Base-by-base conservation (phyloP, 2,329 filamentous ascomycete genomes). In the Berkeleyomyces basicola region DNA sequence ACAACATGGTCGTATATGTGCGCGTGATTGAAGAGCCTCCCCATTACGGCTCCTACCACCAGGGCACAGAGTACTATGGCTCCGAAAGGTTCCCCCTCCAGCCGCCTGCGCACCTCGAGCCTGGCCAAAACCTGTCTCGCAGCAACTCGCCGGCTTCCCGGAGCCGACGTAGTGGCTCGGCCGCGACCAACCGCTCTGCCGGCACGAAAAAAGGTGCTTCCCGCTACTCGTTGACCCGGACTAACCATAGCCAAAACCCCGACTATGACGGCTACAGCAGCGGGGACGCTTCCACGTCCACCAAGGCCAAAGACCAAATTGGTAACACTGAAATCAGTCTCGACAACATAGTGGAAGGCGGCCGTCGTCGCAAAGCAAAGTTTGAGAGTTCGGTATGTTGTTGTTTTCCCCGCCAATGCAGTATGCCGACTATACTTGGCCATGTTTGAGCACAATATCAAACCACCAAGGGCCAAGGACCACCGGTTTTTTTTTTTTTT, bases 301-400 rank as follows among this genome's bases (percentile, higher is more conserved):
- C 89, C 62, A 80, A 87, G 67, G 82, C 81, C 68, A 90, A 88
- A 73, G 91, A 96, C 70, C 87, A 90, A 67, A 83, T 96, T 69
- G 90, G 89, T 58, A 96, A 90, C 72, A 95, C 93, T 14, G 93
- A 99, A 69, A 99, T 99, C 71, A 97, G 92, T 72, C 83, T 96
- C 68, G 91, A 96, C 69, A 99, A 99, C 72, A 97, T 99, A 73
- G 88, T 99, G 66, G 92, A 97, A 75, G 93, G 95, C 71, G 91
- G 92, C 68, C 86, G 93, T 74, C 86, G 93, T 71, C 96, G 97
- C 79, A 84, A 90, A 71, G 89, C 92, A 69, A 96, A 96, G 75
- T 87, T 87, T 76, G 92, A 97, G 74, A 97, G 92, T 77, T 96
- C 92, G 75, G 92, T 97, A 86, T 85, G 92, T 67, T 31, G 16